Evolutionary conservation across 495 filamentous ascomycete genomes (phyloP).

Genomic region (Penicillium crystallinum): DNA sequence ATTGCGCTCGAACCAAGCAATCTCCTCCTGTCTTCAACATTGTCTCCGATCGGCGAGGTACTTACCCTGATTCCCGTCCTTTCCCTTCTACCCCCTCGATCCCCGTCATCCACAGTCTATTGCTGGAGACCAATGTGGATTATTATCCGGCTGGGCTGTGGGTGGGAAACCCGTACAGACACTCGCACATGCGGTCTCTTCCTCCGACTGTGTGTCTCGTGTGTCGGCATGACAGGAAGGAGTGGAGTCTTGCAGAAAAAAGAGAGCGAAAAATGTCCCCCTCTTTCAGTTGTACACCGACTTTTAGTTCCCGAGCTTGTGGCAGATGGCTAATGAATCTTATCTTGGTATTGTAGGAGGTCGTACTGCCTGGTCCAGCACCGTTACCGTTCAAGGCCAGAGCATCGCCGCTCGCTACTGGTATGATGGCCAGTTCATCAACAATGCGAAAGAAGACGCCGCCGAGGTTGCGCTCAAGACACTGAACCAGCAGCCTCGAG

Average conservation of each 20-base stretch:
- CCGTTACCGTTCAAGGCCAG: conserved; percentile 54
- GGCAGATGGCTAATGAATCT: conserved; percentile 23
- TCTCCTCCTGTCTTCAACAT: conserved; percentile 60
- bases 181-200: not conserved
- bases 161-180: not conserved
- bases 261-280: conserved; percentile 2
- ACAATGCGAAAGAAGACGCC: conserved; percentile 88
- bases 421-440: conserved; percentile 82
- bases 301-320: conserved; percentile 26
- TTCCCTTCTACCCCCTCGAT: not conserved
- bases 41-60: conserved; percentile 76
- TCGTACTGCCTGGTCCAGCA: conserved; percentile 84
- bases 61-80: conserved; percentile 17
- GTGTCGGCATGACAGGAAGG: conserved; percentile 23
- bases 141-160: conserved; percentile 1
- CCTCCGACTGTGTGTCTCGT: conserved; percentile 9
- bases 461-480: conserved; percentile 65
- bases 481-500: conserved; percentile 23
- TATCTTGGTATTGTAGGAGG: conserved; percentile 54
- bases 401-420: conserved; percentile 68
- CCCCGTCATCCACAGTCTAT: not conserved
- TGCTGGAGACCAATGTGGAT: not conserved
- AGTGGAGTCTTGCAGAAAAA: conserved; percentile 26
- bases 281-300: conserved; percentile 32
- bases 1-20: conserved; percentile 53